Evolutionary conservation across 2,329 filamentous ascomycete species (phyloP).

Genomic region (Claviceps maximensis): DNA sequence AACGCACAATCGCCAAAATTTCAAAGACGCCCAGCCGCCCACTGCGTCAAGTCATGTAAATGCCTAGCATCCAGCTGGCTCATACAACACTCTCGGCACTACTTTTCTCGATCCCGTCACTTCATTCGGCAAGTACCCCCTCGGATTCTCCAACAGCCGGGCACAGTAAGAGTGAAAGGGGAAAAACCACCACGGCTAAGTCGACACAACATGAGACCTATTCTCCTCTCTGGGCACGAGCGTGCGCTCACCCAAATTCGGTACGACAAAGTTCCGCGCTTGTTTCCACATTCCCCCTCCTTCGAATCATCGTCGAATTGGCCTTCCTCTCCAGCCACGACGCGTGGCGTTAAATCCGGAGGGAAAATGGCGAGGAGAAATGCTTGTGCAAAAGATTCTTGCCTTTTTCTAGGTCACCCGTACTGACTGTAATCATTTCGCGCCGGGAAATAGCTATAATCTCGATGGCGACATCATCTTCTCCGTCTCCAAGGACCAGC

Average conservation of each 20-base stretch:
- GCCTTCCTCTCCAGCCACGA: background rate
- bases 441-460: conserved; percentile 51
- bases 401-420: background rate
- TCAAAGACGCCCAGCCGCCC: conserved; percentile 18
- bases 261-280: conserved; percentile 30
- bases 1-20: conserved; percentile 34
- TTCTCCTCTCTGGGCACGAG: conserved; percentile 92
- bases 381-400: background rate
- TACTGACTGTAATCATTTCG: conserved; percentile 1
- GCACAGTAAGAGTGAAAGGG: conserved; percentile 5
- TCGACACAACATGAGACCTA: conserved; percentile 73
- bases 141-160: background rate
- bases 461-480: conserved; percentile 94
- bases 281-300: background rate
- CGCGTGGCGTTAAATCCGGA: background rate
- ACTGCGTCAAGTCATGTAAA: conserved; percentile 15
- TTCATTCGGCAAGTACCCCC: conserved; percentile 1
- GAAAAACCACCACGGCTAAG: conserved; percentile 7
- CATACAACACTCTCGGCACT: conserved; percentile 11
- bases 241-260: conserved; percentile 90
- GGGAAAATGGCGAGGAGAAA: background rate
- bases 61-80: conserved; percentile 7
- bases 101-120: conserved; percentile 11
- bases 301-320: background rate
- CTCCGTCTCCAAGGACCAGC: conserved; percentile 90